Percentiles rank a stretch among this genome's conserved stretches.
These are phyloP conservation scores for Phaffia rhodozyma DNA, from an alignment of 1,284 basidiomycete genomes.

Conservation along the genomic window DNA sequence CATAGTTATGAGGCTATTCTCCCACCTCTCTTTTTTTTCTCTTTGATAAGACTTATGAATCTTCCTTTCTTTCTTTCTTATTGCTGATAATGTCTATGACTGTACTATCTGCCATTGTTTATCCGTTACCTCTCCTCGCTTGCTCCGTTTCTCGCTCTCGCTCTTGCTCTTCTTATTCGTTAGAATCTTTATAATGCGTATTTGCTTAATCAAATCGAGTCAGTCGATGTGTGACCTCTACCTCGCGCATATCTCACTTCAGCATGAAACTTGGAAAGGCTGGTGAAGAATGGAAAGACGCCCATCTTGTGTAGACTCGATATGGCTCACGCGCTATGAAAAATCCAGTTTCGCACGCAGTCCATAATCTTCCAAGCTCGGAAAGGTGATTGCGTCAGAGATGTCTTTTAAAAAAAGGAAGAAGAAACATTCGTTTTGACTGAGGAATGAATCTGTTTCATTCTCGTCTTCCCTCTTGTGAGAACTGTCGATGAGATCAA, in stretches of 20 bases:
- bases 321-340: too few relatives aligned
- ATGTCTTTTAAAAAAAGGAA: too few relatives aligned
- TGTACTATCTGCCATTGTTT: slow-evolving; percentile 4
- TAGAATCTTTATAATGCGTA: too few relatives aligned
- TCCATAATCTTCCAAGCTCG: too few relatives aligned
- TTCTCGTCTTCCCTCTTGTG: too few relatives aligned
- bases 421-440: too few relatives aligned
- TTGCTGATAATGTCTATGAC: not conserved
- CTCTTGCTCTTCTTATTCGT: not conserved
- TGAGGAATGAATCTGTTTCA: too few relatives aligned
- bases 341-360: too few relatives aligned
- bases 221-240: not conserved
- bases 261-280: not conserved
- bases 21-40: not conserved
- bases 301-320: too few relatives aligned
- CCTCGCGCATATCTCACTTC: not conserved
- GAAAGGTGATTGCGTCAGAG: too few relatives aligned
- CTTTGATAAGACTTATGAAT: not conserved
- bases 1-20: not conserved
- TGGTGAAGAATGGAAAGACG: too few relatives aligned
- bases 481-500: too few relatives aligned
- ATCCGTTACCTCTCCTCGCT: not conserved
- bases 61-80: not conserved
- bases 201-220: not conserved
- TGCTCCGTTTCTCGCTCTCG: not conserved